Conservation (phyloP, 176 grass and related monocot species). For the Aegilops sharonensis region DNA sequence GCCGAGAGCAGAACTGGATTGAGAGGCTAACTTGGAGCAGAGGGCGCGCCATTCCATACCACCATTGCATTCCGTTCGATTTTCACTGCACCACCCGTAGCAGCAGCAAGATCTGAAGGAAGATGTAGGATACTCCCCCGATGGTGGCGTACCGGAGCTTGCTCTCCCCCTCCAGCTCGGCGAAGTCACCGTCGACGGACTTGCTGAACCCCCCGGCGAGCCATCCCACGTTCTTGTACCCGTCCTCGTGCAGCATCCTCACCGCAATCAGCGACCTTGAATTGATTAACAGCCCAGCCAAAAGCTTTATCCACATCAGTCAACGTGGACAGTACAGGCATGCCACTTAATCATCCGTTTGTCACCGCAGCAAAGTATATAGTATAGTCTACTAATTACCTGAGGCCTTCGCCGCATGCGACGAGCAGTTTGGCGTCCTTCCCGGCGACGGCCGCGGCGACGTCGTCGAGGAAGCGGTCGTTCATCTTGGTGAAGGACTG, state of each 20-base stretch:
- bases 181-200: conserved; percentile 58
- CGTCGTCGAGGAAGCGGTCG: conserved; percentile 63
- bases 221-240: conserved; percentile 84
- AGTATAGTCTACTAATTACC: conserved; percentile 29
- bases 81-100: conserved; percentile 50
- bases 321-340: background rate
- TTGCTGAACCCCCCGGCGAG: conserved; percentile 86
- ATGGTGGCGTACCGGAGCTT: conserved; percentile 87
- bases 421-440: conserved; percentile 81
- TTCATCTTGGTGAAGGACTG: conserved; percentile 85
- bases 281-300: background rate
- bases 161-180: conserved; percentile 57
- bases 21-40: background rate
- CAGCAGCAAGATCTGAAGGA: conserved; percentile 76
- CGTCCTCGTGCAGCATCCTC: conserved; percentile 68
- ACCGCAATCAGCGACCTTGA: conserved; percentile 85
- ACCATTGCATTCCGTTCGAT: background rate
- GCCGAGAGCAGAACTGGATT: background rate
- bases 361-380: background rate
- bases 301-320: background rate
- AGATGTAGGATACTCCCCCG: conserved; percentile 78
- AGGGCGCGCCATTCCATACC: background rate
- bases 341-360: background rate
- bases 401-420: conserved; percentile 89
- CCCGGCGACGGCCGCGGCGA: conserved; percentile 33